Conservation (phyloP, 306 rosid species). For the Vigna trinervia region DNA sequence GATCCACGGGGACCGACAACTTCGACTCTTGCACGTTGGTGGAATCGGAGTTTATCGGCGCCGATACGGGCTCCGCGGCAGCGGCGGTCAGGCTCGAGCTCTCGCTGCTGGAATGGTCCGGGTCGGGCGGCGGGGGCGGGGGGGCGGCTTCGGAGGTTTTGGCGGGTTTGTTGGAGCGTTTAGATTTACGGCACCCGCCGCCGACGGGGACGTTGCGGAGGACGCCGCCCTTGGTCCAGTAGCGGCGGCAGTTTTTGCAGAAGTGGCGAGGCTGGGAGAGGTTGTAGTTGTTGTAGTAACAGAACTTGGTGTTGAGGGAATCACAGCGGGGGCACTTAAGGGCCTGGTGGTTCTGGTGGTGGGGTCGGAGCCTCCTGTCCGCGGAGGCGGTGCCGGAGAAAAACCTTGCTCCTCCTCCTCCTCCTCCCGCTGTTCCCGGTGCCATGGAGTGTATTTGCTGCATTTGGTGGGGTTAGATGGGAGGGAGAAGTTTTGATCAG, state of each 20-base stretch:
- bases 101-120: conserved; percentile 74
- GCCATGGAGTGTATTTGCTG: conserved; percentile 81
- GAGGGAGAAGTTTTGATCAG: not conserved
- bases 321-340: conserved; percentile 93
- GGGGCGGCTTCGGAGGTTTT: conserved; percentile 36
- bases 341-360: conserved; percentile 63
- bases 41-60: conserved; percentile 50
- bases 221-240: conserved; percentile 99
- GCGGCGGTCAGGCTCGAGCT: conserved; percentile 89
- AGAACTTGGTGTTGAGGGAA: conserved; percentile 92
- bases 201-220: conserved; percentile 99
- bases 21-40: conserved; percentile 49
- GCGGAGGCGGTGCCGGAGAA: conserved; percentile 56
- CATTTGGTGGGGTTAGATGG: conserved; percentile 46
- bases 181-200: conserved; percentile 92
- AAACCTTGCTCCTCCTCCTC: conserved; percentile 59
- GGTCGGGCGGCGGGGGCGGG: conserved; percentile 11
- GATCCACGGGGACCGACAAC: conserved; percentile 37
- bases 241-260: conserved; percentile 95
- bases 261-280: conserved; percentile 99
- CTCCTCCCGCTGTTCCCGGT: conserved; percentile 49
- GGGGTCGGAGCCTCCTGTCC: conserved; percentile 67
- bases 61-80: conserved; percentile 60
- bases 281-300: conserved; percentile 95
- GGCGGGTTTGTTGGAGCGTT: conserved; percentile 64